phyloP scores from a whole-genome alignment of 768 basidiomycete species.

The Lentinus tigrinus region DNA sequence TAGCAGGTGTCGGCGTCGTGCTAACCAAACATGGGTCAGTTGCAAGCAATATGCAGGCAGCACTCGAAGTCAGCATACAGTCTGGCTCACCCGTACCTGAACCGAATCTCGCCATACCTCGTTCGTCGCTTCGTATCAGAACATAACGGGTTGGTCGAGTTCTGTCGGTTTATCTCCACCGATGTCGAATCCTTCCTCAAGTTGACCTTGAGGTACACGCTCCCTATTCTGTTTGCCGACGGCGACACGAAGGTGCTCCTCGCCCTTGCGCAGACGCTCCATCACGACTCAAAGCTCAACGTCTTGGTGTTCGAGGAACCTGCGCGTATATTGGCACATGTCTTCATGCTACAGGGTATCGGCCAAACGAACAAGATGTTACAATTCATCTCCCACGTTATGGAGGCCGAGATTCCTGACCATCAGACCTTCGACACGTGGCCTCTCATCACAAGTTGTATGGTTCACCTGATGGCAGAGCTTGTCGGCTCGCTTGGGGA shows the following conservation, averaged over 20 bases:
- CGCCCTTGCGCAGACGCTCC: slow-evolving; percentile 41
- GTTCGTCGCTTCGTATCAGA: slow-evolving; percentile 56
- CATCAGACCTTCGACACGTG: slow-evolving; percentile 38
- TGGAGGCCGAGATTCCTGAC: slow-evolving; percentile 45
- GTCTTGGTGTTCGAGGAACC: slow-evolving; percentile 59
- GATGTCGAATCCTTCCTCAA: slow-evolving; percentile 59
- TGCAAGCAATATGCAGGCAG: slow-evolving; percentile 54
- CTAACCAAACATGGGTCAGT: slow-evolving; percentile 37
- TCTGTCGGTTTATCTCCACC: slow-evolving; percentile 66
- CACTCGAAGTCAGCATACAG: slow-evolving; percentile 63
- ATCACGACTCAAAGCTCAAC: slow-evolving; percentile 44
- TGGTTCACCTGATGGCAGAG: slow-evolving; percentile 69
- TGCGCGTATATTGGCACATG: slow-evolving; percentile 60
- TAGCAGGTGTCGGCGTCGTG: neutral
- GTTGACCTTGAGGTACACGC: slow-evolving; percentile 58
- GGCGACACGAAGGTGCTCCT: slow-evolving; percentile 59
- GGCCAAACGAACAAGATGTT: slow-evolving; percentile 58
- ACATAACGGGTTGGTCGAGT: slow-evolving; percentile 58
- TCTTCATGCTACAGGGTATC: slow-evolving; percentile 58
- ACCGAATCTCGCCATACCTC: slow-evolving; percentile 64
- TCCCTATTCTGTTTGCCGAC: slow-evolving; percentile 68
- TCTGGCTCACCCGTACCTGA: slow-evolving; percentile 68
- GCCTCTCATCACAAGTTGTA: slow-evolving; percentile 61
- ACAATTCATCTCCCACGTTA: slow-evolving; percentile 57
- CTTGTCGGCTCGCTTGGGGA: slow-evolving; percentile 80